phyloP scores from a whole-genome alignment of 2,329 filamentous ascomycete species.

The Sphaceloma murrayae region DNA sequence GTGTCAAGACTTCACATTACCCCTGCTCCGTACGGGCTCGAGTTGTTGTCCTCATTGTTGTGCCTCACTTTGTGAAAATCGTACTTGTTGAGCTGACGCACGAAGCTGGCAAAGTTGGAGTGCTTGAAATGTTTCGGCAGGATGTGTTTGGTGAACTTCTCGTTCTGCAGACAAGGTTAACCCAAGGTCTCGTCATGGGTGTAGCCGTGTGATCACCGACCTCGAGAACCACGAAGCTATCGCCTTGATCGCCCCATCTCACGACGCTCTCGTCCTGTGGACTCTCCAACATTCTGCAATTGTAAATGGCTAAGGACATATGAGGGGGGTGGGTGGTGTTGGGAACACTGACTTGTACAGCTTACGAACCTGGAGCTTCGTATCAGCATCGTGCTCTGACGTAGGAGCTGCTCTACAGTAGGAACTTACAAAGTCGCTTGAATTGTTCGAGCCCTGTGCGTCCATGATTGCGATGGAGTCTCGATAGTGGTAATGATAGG shows the following conservation, averaged over 20 bases:
- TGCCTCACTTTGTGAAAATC: constrained; percentile 97
- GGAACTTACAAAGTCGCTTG: constrained; percentile 83
- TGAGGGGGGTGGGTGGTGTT: not conserved
- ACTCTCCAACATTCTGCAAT: constrained; percentile 82
- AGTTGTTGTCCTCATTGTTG: constrained; percentile 75
- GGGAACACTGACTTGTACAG: constrained; percentile 75
- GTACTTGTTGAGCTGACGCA: constrained; percentile 92
- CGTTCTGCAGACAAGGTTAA: too few species aligned
- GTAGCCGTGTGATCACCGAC: constrained; percentile 47
- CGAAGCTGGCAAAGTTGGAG: constrained; percentile 95
- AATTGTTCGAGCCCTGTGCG: constrained; percentile 55
- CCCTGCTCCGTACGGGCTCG: constrained; percentile 71
- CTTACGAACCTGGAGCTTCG: constrained; percentile 71
- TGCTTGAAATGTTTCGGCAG: constrained; percentile 98
- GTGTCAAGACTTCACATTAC: constrained; percentile 37
- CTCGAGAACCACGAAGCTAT: constrained; percentile 95
- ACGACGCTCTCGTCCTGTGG: constrained; percentile 87
- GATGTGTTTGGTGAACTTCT: constrained; percentile 96
- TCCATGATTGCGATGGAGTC: not conserved
- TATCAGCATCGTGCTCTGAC: not conserved
- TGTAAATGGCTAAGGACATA: constrained; percentile 20
- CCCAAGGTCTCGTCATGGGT: too few species aligned
- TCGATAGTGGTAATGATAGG: constrained; percentile 5
- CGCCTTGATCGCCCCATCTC: constrained; percentile 86
- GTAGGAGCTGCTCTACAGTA: not conserved